A percentile compares a stretch with the other conserved stretches of the same genome.
These are phyloP conservation scores for Linnemannia hyalina DNA, from an alignment of 192 early-diverging fungal species.

Conservation along the genomic window DNA sequence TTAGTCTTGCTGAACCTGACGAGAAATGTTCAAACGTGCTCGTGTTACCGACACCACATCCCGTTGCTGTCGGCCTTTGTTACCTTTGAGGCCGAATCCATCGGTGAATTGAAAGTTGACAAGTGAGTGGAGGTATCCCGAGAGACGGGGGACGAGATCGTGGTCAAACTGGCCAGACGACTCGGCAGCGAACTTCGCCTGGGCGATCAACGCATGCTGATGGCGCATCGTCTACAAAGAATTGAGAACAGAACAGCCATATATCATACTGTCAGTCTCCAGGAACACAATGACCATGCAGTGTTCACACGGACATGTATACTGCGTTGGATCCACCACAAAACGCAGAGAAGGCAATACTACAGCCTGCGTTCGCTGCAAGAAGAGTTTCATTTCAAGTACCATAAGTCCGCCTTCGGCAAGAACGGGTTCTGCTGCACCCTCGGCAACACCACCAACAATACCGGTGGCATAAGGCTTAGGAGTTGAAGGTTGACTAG, in stretches of 20 bases:
- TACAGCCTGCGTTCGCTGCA: not conserved
- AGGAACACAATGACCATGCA: not conserved
- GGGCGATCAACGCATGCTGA: constrained; percentile 50
- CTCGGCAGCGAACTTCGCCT: constrained; percentile 54
- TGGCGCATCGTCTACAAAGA: constrained; percentile 48
- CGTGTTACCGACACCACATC: not conserved
- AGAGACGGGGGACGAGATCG: constrained; percentile 52
- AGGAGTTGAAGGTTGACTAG: constrained; percentile 24
- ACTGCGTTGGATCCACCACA: not conserved
- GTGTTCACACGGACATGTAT: not conserved
- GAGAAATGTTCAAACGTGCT: not conserved
- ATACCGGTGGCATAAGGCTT: constrained; percentile 14
- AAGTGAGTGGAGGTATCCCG: constrained; percentile 49
- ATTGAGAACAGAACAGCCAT: not conserved
- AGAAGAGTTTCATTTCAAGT: not conserved
- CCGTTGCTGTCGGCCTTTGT: not conserved
- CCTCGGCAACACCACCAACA: constrained; percentile 7
- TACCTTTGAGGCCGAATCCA: constrained; percentile 54
- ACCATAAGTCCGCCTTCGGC: constrained; percentile 51
- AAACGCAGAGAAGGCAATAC: not conserved
- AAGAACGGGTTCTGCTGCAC: constrained; percentile 14
- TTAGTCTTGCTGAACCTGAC: not conserved
- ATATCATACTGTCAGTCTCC: not conserved
- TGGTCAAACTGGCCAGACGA: constrained; percentile 54
- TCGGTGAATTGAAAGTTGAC: constrained; percentile 49